These are phyloP conservation scores for Polymyxa betae DNA, from an alignment of 208 protist species.

Conservation along the genomic window DNA sequence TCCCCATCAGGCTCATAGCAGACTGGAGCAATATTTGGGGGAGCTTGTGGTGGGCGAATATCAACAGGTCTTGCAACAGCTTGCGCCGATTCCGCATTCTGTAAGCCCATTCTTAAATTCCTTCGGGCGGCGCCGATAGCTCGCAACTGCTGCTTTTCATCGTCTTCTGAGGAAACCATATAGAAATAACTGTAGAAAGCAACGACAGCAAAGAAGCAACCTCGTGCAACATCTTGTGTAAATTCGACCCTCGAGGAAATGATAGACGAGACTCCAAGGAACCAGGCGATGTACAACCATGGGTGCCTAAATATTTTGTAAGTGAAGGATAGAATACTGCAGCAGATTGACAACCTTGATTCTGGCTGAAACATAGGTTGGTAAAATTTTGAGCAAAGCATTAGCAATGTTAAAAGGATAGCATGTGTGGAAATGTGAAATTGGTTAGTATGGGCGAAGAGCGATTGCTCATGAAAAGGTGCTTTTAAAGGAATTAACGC, in stretches of 20 bases:
- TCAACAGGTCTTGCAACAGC: neutral
- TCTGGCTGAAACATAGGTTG: neutral
- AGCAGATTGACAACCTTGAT: neutral
- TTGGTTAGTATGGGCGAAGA: neutral
- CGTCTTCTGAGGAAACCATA: neutral
- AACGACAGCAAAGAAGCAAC: neutral
- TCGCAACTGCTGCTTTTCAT: neutral
- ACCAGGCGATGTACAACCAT: neutral
- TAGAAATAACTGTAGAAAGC: neutral
- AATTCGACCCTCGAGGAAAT: constrained; percentile 25
- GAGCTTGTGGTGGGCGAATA: neutral
- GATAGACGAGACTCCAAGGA: neutral
- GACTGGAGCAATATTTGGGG: neutral
- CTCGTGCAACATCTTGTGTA: neutral
- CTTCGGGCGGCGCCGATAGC: neutral
- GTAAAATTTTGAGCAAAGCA: neutral
- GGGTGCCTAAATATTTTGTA: constrained; percentile 1
- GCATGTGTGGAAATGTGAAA: neutral
- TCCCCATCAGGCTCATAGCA: neutral
- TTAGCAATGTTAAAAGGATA: neutral
- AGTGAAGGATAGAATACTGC: neutral
- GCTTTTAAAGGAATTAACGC: neutral
- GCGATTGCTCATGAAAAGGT: neutral
- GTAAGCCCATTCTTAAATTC: neutral
- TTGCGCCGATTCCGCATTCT: neutral